These are phyloP conservation scores for Raffaelea deltoideospora DNA, from an alignment of 2,329 filamentous ascomycete genomes.

Conservation along the genomic window DNA sequence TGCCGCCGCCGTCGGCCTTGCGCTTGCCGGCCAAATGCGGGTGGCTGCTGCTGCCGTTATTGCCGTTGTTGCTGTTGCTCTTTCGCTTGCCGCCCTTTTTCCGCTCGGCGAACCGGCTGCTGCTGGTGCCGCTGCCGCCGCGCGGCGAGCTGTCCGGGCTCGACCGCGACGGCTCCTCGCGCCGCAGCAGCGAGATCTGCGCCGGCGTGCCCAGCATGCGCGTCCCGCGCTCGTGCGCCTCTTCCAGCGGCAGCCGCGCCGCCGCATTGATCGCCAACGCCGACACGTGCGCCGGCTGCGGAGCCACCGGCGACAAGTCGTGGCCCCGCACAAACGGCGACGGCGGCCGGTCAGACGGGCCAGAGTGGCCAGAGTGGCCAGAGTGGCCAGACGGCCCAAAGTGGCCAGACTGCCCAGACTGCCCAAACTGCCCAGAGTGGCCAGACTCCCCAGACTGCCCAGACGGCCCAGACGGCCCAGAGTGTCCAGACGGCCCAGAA, in stretches of 20 bases:
- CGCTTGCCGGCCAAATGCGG: too few relatives aligned
- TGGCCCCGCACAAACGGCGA: constrained; percentile 51
- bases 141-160: constrained; percentile 45
- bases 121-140: constrained; percentile 21
- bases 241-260: not conserved
- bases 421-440: too few relatives aligned
- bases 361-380: too few relatives aligned
- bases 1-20: constrained; percentile 32
- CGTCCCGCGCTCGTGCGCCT: not conserved
- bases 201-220: constrained; percentile 24
- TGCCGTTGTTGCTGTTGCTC: constrained; percentile 38
- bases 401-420: not conserved
- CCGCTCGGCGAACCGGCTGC: not conserved
- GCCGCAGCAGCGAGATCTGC: constrained; percentile 42
- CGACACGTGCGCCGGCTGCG: constrained; percentile 58
- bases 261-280: constrained; percentile 25
- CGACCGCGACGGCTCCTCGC: constrained; percentile 29
- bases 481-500: too few relatives aligned
- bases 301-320: constrained; percentile 57
- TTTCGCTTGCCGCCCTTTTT: constrained; percentile 34
- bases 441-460: too few relatives aligned
- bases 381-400: too few relatives aligned
- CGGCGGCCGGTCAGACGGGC: constrained; percentile 18
- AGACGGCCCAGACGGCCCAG: too few relatives aligned
- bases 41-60: constrained; percentile 27